These are phyloP conservation scores for Quercus aquifolioides DNA, from an alignment of 306 rosid genomes.

Conservation along the genomic window DNA sequence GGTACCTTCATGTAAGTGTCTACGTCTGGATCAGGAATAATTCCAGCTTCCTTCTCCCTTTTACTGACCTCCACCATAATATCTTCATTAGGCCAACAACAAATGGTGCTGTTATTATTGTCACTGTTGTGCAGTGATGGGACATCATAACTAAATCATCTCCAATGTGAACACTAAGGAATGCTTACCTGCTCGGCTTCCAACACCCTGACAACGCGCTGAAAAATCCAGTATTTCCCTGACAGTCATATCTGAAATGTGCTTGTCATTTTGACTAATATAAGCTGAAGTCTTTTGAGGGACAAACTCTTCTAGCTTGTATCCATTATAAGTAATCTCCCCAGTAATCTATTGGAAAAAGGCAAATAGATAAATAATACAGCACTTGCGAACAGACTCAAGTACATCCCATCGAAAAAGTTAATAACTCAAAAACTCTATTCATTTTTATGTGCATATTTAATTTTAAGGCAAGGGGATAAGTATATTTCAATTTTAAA, in stretches of 20 bases:
- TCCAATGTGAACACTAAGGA: background rate
- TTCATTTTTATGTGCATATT: background rate
- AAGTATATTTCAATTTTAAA: background rate
- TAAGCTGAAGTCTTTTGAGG: conserved; percentile 70
- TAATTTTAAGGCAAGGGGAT: background rate
- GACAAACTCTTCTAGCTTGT: conserved; percentile 52
- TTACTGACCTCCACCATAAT: conserved; percentile 58
- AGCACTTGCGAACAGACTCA: background rate
- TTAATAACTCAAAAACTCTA: background rate
- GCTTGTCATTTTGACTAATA: conserved; percentile 68
- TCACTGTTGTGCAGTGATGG: background rate
- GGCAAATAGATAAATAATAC: background rate
- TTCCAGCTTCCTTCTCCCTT: conserved; percentile 63
- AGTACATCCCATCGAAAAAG: background rate
- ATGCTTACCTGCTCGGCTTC: conserved; percentile 55
- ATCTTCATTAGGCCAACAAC: conserved; percentile 29
- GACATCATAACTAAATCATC: background rate
- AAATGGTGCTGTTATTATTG: background rate
- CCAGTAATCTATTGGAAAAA: conserved; percentile 41
- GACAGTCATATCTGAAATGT: conserved; percentile 71
- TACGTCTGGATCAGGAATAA: conserved; percentile 73
- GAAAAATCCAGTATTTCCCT: conserved; percentile 79
- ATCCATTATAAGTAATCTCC: conserved; percentile 54
- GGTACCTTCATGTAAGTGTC: conserved; percentile 85
- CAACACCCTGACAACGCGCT: conserved; percentile 69